Conservation (phyloP, 768 basidiomycete species). For the Hygrocybe punicea region DNA sequence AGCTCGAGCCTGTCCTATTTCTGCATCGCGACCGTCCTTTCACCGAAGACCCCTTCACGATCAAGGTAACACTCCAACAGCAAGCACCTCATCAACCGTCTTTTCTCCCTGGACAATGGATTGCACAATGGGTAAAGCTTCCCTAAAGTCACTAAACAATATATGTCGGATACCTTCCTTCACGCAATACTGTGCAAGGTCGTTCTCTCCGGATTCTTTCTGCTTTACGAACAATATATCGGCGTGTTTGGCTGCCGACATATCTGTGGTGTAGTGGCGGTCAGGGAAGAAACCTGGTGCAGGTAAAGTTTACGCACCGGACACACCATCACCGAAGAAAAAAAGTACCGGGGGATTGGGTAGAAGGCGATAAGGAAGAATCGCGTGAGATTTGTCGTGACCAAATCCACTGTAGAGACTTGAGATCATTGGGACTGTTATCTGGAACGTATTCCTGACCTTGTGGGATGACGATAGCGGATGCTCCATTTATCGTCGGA, state of each 20-base stretch:
- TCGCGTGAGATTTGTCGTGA: slow-evolving; percentile 95
- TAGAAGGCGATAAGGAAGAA: slow-evolving; percentile 81
- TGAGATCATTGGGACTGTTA: not conserved
- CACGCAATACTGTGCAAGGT: slow-evolving; percentile 79
- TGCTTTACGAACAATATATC: slow-evolving; percentile 94
- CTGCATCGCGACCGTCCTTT: too few relatives aligned
- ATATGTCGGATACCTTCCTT: slow-evolving; percentile 76
- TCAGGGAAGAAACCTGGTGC: not conserved
- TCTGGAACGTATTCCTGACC: slow-evolving; percentile 42
- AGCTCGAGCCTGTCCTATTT: too few relatives aligned
- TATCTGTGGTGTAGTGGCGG: slow-evolving; percentile 47
- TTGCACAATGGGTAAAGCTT: slow-evolving; percentile 57
- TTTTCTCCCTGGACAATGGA: slow-evolving; percentile 70
- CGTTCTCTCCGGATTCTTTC: slow-evolving; percentile 75
- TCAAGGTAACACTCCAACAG: not conserved
- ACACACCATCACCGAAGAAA: slow-evolving; percentile 98
- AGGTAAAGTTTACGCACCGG: slow-evolving; percentile 50
- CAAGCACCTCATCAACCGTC: slow-evolving; percentile 48
- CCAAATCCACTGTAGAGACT: slow-evolving; percentile 64
- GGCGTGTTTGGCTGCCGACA: slow-evolving; percentile 89
- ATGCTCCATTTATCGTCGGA: slow-evolving; percentile 75
- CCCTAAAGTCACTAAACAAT: slow-evolving; percentile 68
- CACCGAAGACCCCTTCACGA: too few relatives aligned
- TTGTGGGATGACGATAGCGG: slow-evolving; percentile 83
- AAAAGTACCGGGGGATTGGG: slow-evolving; percentile 74